Evolutionary conservation across 2,329 filamentous ascomycete genomes (phyloP).

Genomic region (Talaromyces atroroseus): DNA sequence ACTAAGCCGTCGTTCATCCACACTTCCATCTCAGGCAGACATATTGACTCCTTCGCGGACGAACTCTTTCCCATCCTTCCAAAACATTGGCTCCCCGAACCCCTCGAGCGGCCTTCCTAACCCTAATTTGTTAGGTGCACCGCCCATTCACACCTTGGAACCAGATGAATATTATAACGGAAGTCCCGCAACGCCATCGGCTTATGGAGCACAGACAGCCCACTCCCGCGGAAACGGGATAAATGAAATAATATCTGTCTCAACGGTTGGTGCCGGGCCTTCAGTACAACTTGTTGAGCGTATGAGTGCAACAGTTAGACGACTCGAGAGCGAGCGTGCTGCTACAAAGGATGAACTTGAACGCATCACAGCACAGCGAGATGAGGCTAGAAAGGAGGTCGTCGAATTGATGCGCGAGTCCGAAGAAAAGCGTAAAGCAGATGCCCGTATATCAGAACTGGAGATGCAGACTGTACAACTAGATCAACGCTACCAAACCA

Average conservation of each 20-base stretch:
- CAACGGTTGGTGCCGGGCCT: constrained; percentile 82
- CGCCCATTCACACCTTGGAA: constrained; percentile 40
- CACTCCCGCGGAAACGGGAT: constrained; percentile 51
- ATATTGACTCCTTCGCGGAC: constrained; percentile 41
- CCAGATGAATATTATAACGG: constrained; percentile 42
- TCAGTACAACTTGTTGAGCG: constrained; percentile 93
- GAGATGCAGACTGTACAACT: constrained; percentile 64
- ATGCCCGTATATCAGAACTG: constrained; percentile 57
- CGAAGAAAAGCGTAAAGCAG: constrained; percentile 61
- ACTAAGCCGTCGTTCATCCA: constrained; percentile 38
- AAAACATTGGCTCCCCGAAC: constrained; percentile 24
- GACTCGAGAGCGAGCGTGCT: constrained; percentile 87
- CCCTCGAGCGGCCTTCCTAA: constrained; percentile 20
- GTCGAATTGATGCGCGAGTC: constrained; percentile 82
- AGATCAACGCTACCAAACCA: constrained; percentile 77
- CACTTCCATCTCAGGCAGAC: constrained; percentile 31
- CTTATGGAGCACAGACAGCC: constrained; percentile 32
- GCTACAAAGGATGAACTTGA: constrained; percentile 79
- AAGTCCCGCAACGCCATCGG: constrained; percentile 34
- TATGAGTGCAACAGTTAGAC: constrained; percentile 88
- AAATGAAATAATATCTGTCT: constrained; percentile 82
- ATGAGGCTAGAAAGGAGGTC: constrained; percentile 89
- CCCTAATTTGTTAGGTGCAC: constrained; percentile 25
- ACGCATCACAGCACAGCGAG: constrained; percentile 74
- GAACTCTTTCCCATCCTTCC: constrained; percentile 35